Base-by-base conservation (phyloP, 2,329 filamentous ascomycete genomes). In the Fusarium metavorans region DNA sequence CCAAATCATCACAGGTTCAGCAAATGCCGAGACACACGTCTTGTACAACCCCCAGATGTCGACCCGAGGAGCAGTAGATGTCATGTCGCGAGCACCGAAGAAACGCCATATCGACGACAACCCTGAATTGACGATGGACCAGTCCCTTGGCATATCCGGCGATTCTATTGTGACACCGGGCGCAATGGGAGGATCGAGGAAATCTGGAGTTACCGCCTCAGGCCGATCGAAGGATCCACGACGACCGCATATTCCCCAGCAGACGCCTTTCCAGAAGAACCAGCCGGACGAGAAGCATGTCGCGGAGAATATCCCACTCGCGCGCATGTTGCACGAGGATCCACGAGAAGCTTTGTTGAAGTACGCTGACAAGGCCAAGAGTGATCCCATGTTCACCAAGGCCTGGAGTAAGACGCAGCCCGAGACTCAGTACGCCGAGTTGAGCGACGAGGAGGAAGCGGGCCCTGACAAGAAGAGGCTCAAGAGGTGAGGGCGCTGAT, bases 21-120 rank as follows among this genome's bases (percentile, higher is more conserved):
- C 95, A 62, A 98, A 98, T 80, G 92, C 92, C 66, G 94, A 97
- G 83, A 95, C 94, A 0, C 96, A 95, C 79, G 89, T 98, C 48
- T 92, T 99, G 57, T 99, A 97, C 85, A 96, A 94, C 80, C 97
- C 97, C 2, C 90, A 87, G n/a, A 92, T 91, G 76, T 99, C 97
- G 25, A 89, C 82, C 14, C 92, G 91, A 70, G 97, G 97, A 68
- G 97, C 95, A 5, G 92, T 95, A 65, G 92, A 94, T 70, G 93
- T 98, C 75, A 95, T 99, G 91, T 95, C 93, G 71, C 94, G 95
- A 79, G 95, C 95, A 0, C 95, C 97, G 4, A 98, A 99, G 86
- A 95, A 95, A 78, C 93, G 96, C 2, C 96, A 99, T 81, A 92
- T 99, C 70, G 97, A 99, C 81, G 97, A 99, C 83, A 95, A 98